Evolutionary conservation across 176 grass and related monocot species (phyloP), one percentile per base, ranked within the genome.

Genomic region (Carex myosuroides): DNA sequence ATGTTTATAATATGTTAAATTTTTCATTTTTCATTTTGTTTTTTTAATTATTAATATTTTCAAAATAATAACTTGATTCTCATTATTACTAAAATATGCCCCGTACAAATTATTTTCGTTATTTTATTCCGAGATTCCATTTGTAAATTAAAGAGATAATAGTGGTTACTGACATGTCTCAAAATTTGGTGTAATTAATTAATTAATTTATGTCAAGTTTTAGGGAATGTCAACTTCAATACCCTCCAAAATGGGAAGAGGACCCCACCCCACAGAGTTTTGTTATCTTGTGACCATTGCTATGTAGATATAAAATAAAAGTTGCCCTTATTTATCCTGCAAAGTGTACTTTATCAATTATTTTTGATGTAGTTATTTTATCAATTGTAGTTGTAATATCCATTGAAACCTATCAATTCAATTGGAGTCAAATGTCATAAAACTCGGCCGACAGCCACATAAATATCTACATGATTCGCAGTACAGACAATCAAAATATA

Each of bases 211-310:
- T 50, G 18, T 11, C 61, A 83, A 18, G 5, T 63, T 35, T 24
- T 35, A 33, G 46, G 21, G 80, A 83, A 68, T 83, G 64, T 68
- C 80, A 83, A 83, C 41, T 53, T 39, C 57, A 21, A 79, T 12
- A 2, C 16, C 12, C 61, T 67, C 33, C 61, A 53, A 62, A 83
- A 53, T 50, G 67, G 80, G 13, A 50, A 68, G 46, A 48, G 8
- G 46, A 48, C 46, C 44, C 46, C 46, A 10, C 1, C 46, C 8
- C 46, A 11, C 9, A 79, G 24, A 18, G 52, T 4, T 79, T 79
- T 79, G 75, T 59, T 35, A 13, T 79, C 3, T 59, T 79, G 55
- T 79, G 75, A 59, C 75, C 17, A 57, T 79, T 32, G 2, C 16
- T 58, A 14, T 79, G n/a, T 58, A 32, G 22, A 8, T 1, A 53